Evolutionary conservation across 1,139 yeast species (phyloP).

Genomic region (Trichomonascaceae sp.): DNA sequence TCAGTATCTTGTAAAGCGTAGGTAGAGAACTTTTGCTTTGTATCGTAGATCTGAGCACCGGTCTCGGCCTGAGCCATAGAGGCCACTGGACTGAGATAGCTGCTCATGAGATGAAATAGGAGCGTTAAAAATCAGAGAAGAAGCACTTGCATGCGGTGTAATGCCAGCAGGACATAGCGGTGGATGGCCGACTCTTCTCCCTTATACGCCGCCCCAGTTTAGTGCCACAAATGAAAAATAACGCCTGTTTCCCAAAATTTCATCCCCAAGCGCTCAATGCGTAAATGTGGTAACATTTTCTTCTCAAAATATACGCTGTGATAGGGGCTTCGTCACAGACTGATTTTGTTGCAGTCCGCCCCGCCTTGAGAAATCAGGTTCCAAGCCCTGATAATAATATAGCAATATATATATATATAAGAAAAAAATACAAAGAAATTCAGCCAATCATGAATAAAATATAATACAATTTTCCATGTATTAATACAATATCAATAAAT

Average conservation of each 20-base stretch:
- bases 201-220: background rate
- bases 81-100: background rate
- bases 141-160: too few relatives aligned
- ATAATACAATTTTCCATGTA: background rate
- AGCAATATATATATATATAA: too few relatives aligned
- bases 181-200: too few relatives aligned
- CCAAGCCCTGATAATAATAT: background rate
- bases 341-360: background rate
- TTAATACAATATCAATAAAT: background rate
- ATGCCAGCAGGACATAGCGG: too few relatives aligned
- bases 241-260: background rate
- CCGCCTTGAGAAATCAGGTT: too few relatives aligned
- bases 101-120: background rate
- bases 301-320: background rate
- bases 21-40: background rate
- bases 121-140: too few relatives aligned
- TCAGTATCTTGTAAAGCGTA: background rate
- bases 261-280: background rate
- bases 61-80: conserved; percentile 2
- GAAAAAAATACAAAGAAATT: background rate
- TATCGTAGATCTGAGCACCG: background rate
- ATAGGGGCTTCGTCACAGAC: background rate
- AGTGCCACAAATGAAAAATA: background rate
- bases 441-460: background rate
- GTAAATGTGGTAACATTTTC: background rate